A percentile compares a stretch with the other conserved stretches of the same genome.
phyloP scores from a whole-genome alignment of 345 rosid genomes.

The Eucalyptus urophylla region DNA sequence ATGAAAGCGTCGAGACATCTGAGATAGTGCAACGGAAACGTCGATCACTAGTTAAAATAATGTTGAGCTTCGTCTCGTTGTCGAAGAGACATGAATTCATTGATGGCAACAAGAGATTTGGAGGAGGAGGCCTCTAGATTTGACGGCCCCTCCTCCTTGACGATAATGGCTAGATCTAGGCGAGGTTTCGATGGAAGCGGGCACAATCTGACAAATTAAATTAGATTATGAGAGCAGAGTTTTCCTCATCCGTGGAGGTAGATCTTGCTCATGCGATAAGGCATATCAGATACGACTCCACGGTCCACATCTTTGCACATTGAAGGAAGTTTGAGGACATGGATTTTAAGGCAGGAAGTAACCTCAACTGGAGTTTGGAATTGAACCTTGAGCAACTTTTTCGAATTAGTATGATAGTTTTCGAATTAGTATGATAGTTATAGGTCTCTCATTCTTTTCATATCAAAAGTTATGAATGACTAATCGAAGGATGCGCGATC shows the following conservation, averaged over 20 bases:
- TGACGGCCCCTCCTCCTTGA: not conserved
- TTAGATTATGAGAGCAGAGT: not conserved
- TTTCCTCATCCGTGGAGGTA: not conserved
- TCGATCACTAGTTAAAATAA: not conserved
- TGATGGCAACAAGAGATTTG: not conserved
- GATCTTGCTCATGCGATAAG: not conserved
- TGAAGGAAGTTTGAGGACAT: not conserved
- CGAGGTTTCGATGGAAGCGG: not conserved
- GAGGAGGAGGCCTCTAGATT: not conserved
- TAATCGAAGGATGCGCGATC: not conserved
- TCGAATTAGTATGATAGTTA: not conserved
- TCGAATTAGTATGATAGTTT: not conserved
- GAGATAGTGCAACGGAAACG: accelerated
- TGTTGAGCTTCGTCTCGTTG: not conserved
- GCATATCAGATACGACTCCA: not conserved
- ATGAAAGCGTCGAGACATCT: not conserved
- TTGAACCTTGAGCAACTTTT: not conserved
- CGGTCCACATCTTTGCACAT: not conserved
- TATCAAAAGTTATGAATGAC: not conserved
- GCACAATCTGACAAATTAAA: not conserved
- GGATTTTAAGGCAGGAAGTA: not conserved
- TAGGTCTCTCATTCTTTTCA: not conserved
- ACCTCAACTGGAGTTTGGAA: not conserved
- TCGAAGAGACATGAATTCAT: not conserved
- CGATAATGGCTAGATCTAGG: not conserved